phyloP scores from a whole-genome alignment of 2,329 filamentous ascomycete genomes.

The Teratosphaeria zuluensis region DNA sequence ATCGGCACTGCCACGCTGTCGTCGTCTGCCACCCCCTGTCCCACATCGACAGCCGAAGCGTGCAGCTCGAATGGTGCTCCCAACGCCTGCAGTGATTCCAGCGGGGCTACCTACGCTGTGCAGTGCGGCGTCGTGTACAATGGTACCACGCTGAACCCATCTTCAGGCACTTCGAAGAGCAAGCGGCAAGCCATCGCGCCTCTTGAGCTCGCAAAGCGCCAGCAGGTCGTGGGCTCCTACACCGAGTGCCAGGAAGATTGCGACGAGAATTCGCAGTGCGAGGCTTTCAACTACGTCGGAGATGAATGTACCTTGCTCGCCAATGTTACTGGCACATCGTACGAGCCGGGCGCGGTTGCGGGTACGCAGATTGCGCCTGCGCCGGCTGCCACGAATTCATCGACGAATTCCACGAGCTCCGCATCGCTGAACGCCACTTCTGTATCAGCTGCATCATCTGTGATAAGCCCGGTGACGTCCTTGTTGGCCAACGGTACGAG shows the following conservation, averaged over 20 bases:
- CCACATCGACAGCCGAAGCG: not conserved
- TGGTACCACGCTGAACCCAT: conserved; percentile 13
- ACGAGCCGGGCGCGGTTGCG: conserved; percentile 15
- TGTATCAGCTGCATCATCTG: not conserved
- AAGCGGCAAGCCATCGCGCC: conserved; percentile 10
- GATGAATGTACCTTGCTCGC: conserved; percentile 23
- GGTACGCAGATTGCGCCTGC: conserved; percentile 5
- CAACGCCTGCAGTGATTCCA: not conserved
- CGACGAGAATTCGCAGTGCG: conserved; percentile 16
- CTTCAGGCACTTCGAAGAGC: not conserved
- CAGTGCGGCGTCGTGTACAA: conserved; percentile 12
- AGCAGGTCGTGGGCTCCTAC: not conserved
- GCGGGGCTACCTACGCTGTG: conserved; percentile 2
- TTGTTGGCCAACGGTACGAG: no score
- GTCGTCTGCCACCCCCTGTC: not conserved
- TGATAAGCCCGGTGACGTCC: not conserved
- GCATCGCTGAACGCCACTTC: not conserved
- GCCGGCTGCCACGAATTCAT: not conserved
- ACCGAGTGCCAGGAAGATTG: conserved; percentile 14
- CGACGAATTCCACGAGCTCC: not conserved
- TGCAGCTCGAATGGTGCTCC: not conserved
- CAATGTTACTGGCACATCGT: conserved; percentile 16
- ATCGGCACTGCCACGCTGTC: not conserved
- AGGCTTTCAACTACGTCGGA: conserved; percentile 20
- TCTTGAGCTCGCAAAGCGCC: not conserved